A percentile compares a stretch with the other conserved stretches of the same genome.
Evolutionary conservation across 257 asterid genomes (phyloP).

Genomic region (Galeopsis tetrahit): DNA sequence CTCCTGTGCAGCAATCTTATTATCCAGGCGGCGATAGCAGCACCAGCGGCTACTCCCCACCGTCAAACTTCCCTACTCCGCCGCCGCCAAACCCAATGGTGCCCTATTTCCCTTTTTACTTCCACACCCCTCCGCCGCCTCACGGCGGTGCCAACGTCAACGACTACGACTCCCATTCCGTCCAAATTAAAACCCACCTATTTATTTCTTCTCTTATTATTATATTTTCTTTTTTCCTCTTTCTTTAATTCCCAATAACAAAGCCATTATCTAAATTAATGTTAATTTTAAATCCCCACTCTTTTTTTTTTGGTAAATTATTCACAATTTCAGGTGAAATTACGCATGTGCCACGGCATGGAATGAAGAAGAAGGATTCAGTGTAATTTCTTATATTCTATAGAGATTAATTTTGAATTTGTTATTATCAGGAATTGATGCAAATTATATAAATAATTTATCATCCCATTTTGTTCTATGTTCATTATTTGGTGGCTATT

Average conservation of each 20-base stretch:
- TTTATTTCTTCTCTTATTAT: constrained; percentile 22
- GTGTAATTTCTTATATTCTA: constrained; percentile 33
- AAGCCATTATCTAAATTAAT: background rate
- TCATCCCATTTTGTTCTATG: background rate
- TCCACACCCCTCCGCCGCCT: constrained; percentile 50
- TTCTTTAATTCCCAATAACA: constrained; percentile 22
- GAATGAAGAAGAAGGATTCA: constrained; percentile 18
- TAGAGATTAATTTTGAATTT: background rate
- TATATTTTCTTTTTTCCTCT: constrained; percentile 29
- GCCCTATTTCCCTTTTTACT: constrained; percentile 61
- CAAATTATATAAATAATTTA: background rate
- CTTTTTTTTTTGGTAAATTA: background rate
- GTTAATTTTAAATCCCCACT: background rate
- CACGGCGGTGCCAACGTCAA: background rate
- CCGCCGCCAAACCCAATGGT: constrained; percentile 66
- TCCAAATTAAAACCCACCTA: constrained; percentile 25
- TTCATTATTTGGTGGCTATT: constrained; percentile 25
- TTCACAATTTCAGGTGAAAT: constrained; percentile 38
- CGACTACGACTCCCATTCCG: constrained; percentile 36
- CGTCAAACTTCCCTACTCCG: constrained; percentile 37
- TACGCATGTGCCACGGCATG: constrained; percentile 7
- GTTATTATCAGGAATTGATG: background rate
- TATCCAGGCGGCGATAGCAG: constrained; percentile 36
- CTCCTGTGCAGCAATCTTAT: constrained; percentile 43
- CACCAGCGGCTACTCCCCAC: constrained; percentile 45